Evolutionary conservation across 208 protist species (phyloP).

Genomic region (Acanthamoeba healyi): DNA sequence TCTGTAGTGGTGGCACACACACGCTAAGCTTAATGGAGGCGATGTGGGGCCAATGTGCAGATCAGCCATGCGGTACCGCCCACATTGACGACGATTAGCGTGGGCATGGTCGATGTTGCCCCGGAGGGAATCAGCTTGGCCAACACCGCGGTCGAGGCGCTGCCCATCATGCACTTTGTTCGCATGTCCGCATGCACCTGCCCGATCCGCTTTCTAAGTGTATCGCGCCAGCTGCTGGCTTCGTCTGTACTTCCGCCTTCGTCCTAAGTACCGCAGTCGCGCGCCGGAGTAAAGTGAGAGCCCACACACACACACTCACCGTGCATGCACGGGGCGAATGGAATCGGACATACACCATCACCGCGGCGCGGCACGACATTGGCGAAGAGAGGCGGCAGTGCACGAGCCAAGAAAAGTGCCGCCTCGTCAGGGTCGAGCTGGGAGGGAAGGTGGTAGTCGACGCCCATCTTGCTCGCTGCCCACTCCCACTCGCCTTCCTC

Average conservation of each 20-base stretch:
- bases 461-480: slow-evolving; percentile 11
- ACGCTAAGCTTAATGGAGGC: neutral
- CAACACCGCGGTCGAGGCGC: slow-evolving; percentile 34
- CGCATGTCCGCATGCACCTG: slow-evolving; percentile 1
- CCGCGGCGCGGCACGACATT: neutral
- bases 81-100: neutral
- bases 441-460: slow-evolving; percentile 31
- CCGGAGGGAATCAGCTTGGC: neutral
- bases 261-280: neutral
- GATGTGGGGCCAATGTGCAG: neutral
- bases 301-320: too few species aligned
- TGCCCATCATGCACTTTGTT: slow-evolving; percentile 14
- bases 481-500: slow-evolving; percentile 16
- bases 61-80: neutral
- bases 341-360: neutral
- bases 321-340: too few species aligned
- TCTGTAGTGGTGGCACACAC: neutral
- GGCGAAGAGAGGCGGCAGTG: neutral
- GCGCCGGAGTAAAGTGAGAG: too few species aligned
- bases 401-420: neutral
- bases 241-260: neutral
- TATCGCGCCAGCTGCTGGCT: neutral
- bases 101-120: neutral
- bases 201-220: neutral
- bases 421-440: neutral